Evolutionary conservation across 2,329 filamentous ascomycete species (phyloP), one percentile per base, ranked within the genome.

Genomic region (Fusarium sp.): DNA sequence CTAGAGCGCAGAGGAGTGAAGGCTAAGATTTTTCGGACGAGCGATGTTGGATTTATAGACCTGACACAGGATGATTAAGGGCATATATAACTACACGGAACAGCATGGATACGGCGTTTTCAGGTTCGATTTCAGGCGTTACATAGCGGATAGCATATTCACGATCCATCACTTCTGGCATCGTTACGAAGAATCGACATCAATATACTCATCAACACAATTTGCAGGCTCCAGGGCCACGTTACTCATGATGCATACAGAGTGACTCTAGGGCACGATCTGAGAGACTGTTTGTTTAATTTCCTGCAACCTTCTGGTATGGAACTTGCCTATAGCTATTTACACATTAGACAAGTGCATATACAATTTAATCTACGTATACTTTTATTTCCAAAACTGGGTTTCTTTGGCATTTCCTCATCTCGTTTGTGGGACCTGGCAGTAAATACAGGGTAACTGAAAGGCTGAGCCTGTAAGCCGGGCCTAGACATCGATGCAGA

Each of bases 31-130:
- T 59, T 77, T 22, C 75, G 81, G 13, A 72, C 75, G 73, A 83
- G 81, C 18, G 81, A 83, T 41, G 75, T 83, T 38, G 76, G 78
- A 6, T 73, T 81, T 44, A 78, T 83, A 59, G 81, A 83, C 50
- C 71, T 83, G 41, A 83, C 81, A 11, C 61, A 75, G 45, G 78
- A 79, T 39, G 76, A 78, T 66, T 79, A 32, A 66, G 20, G 54
- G 36, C 51, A 32, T 34, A 32, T n/a, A 18, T 26, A 28, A 28
- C 28, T 28, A 54, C n/a, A 30, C 57, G 28, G 39, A 51, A 22
- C 17, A 45, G 28, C 54, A 69, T 70, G 24, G 47, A 14, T 20
- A 32, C 7, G 71, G 71, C 51, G 63, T 72, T 67, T 32, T 45
- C 8, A 18, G 51, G 13, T n/a, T 52, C 51, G 48, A n/a, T 39